Evolutionary conservation across 169 alveolate genomes (phyloP).

Genomic region (Plasmodium gonderi): DNA sequence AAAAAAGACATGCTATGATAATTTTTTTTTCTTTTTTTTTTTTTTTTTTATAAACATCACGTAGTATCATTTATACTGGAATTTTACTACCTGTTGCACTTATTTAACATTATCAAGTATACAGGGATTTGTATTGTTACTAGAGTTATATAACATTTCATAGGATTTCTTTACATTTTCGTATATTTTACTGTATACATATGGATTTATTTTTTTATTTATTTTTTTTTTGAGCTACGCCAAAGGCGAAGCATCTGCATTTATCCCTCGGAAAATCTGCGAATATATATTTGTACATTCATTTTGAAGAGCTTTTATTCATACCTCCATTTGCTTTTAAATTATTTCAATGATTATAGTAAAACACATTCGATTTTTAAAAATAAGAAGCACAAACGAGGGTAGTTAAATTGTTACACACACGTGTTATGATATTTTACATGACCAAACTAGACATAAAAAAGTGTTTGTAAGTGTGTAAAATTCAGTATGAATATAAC

Average conservation of each 20-base stretch:
- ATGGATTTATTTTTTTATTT: neutral
- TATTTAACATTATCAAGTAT: too few species aligned
- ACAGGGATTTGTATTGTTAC: too few species aligned
- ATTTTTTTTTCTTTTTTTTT: too few species aligned
- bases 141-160: neutral
- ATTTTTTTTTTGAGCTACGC: neutral
- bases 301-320: neutral
- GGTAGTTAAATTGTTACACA: neutral
- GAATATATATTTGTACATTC: neutral
- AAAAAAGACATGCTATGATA: neutral
- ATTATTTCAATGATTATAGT: neutral
- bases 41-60: neutral
- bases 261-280: slow-evolving; percentile 1
- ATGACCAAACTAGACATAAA: neutral
- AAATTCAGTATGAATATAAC: neutral
- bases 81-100: neutral
- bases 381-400: neutral
- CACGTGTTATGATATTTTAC: neutral
- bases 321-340: neutral
- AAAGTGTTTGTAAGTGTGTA: neutral
- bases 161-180: neutral
- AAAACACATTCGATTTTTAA: neutral
- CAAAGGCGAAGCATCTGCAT: neutral
- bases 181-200: neutral
- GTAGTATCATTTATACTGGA: neutral